Conservation (phyloP, 176 grass and related monocot species). For the Musa acuminata region DNA sequence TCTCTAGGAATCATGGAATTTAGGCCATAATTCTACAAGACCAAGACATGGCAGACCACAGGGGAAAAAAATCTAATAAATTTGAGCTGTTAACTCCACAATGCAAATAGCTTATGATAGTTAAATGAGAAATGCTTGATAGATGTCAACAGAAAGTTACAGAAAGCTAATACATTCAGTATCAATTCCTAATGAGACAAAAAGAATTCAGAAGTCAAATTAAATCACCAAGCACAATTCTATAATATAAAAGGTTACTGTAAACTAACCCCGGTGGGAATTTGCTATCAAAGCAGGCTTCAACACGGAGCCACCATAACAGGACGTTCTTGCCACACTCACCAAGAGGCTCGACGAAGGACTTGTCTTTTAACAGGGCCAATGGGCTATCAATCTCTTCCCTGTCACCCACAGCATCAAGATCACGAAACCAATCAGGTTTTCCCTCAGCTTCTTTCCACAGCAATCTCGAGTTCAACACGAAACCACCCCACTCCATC, state of each 20-base stretch:
- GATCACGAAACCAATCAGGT: constrained; percentile 13
- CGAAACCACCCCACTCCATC: constrained; percentile 16
- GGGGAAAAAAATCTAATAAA: no score
- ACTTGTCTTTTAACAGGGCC: constrained; percentile 1
- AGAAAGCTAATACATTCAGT: background rate
- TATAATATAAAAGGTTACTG: background rate
- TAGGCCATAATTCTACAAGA: no score
- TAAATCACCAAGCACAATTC: background rate
- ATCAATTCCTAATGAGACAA: background rate
- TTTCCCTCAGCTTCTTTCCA: constrained; percentile 8
- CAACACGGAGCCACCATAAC: constrained; percentile 18
- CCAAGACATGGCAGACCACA: no score
- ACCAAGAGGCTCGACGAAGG: constrained; percentile 14
- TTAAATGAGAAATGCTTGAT: no score
- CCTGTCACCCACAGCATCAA: constrained; percentile 5
- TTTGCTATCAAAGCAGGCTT: constrained; percentile 11
- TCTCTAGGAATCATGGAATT: no score
- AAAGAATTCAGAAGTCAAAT: background rate
- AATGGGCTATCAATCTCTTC: constrained; percentile 1
- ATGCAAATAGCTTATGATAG: no score
- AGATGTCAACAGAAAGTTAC: no score
- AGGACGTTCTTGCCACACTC: constrained; percentile 16
- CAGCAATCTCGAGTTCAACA: constrained; percentile 8
- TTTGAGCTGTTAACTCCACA: no score
- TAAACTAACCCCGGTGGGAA: constrained; percentile 17